Evolutionary conservation across 2,329 filamentous ascomycete genomes (phyloP), one percentile per base, ranked within the genome.

Genomic region (Xylariaceae sp.): DNA sequence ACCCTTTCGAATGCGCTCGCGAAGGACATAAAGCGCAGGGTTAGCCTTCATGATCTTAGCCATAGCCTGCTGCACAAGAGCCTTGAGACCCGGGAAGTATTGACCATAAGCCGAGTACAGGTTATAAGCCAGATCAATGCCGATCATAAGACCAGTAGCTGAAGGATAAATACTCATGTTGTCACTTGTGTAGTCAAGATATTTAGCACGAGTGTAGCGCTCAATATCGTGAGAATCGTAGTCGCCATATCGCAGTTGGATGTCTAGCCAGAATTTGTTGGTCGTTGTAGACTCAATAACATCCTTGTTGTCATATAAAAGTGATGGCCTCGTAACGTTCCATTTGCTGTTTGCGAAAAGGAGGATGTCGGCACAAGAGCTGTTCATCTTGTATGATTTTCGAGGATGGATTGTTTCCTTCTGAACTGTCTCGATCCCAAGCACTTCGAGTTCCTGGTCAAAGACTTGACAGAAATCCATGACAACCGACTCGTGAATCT

Each of bases 351-450:
- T 96, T 36, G 94, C 93, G 67, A 99, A 99, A 10, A 99, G 82
- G 49, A 97, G 80, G 58, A 99, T 97, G 71, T 99, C 94, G 5
- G 95, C 94, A 66, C 94, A 97, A 52, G 93, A 97, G 65, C 92
- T 97, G 79, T 99, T 99, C 94, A 99, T 99, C 83, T 99, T 99
- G 83, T 99, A 99, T 5, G 91, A 97, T 75, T 99, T 99, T 83
- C 94, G 84, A 47, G 94, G 94, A 77, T 99, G 94, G 54, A 99
- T 99, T 0, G 94, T 97, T 75, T 99, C 94, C 73, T 99, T 99
- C 69, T 99, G 94, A 5, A 97, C 94, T 2, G 91, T 95, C 72
- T 99, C 94, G 53, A 99, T 97, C 34, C 92, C 92, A 4, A 99
- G 78, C 31, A 94, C 91, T 71, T 99, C 94, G 41, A 99, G 76